Base-by-base conservation (phyloP, 345 rosid genomes). In the Gossypium bickii region DNA sequence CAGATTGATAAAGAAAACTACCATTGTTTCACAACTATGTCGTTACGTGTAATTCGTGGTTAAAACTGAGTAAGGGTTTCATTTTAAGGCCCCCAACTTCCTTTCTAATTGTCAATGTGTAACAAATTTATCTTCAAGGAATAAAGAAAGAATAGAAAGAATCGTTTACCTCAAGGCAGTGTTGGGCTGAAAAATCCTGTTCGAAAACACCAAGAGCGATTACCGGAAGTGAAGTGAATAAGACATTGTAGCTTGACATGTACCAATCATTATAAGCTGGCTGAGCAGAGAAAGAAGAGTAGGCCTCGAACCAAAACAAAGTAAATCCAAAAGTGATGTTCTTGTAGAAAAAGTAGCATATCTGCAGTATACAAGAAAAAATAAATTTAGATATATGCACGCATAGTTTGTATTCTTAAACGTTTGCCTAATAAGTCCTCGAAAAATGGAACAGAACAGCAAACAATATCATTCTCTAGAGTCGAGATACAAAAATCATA, bases 281-380 rank as follows among this genome's bases (percentile, higher is more conserved):
- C 83, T 86, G 89, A 0, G 97, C 97, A 2, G 98, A 90, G 90
- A 92, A 94, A 25, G 98, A 90, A 70, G 98, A 88, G 76, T 86
- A 83, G 7, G 91, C 94, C 87, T 94, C 98, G 0, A 79, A 94
- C 98, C 98, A 94, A 80, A 94, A 94, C 18, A 94, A 82, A 2
- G 98, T 92, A 79, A 94, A 88, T 25, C 98, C 98, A 5, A 94
- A 94, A 7, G 97, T 73, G 57, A 94, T 81, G 63, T 94, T 94
- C 90, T 94, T 92, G 90, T 90, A 94, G 90, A 94, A 94, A 82
- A 94, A 94, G 83, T 94, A 94, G 71, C 98, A 92, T 78, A 94
- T 90, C 98, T 94, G 84, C 87, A 85, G 53, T 75, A 34, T 69
- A 77, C 67, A 62, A 77, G 71, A 52, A 17, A 70, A 10, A 53